A percentile compares a stretch with the other conserved stretches of the same genome.
These are phyloP conservation scores for Aspergillus sp. DNA, from an alignment of 2,329 filamentous ascomycete species.

Conservation along the genomic window DNA sequence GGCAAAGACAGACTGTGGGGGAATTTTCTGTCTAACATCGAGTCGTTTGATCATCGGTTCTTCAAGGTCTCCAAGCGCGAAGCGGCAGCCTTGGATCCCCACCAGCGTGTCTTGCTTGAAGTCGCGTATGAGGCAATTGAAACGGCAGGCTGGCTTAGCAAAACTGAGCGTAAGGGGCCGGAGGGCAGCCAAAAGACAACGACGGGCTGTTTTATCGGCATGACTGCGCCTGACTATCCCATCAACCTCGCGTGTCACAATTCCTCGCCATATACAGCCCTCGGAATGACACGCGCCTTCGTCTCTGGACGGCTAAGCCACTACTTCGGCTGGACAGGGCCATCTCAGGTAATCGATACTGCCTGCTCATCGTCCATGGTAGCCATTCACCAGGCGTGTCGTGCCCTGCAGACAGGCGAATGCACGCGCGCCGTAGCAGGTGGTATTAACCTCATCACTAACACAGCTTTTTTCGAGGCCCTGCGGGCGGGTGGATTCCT, in stretches of 20 bases:
- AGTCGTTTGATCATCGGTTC: too few species aligned
- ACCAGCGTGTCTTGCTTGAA: constrained; percentile 28
- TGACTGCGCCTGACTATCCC: constrained; percentile 24
- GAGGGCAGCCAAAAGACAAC: too few species aligned
- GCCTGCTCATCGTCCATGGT: constrained; percentile 45
- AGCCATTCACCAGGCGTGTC: constrained; percentile 27
- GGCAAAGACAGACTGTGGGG: too few species aligned
- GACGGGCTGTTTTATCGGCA: constrained; percentile 30
- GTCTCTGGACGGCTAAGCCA: constrained; percentile 39
- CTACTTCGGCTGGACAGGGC: constrained; percentile 46
- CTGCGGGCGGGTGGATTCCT: constrained; percentile 42
- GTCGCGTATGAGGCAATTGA: constrained; percentile 28
- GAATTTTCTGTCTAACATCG: too few species aligned
- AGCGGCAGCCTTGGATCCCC: constrained; percentile 27
- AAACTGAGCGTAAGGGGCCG: neutral
- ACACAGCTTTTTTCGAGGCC: constrained; percentile 17
- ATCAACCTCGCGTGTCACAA: constrained; percentile 25
- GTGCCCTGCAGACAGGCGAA: constrained; percentile 18
- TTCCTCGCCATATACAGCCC: constrained; percentile 27
- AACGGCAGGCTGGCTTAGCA: constrained; percentile 19
- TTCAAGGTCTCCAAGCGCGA: constrained; percentile 24
- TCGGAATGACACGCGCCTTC: constrained; percentile 16
- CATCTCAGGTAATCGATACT: constrained; percentile 40
- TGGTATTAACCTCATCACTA: constrained; percentile 34
- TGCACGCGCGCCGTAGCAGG: constrained; percentile 32